A percentile compares a stretch with the other conserved stretches of the same genome.
These are phyloP conservation scores for Plantago major DNA, from an alignment of 257 asterid species.

Conservation along the genomic window DNA sequence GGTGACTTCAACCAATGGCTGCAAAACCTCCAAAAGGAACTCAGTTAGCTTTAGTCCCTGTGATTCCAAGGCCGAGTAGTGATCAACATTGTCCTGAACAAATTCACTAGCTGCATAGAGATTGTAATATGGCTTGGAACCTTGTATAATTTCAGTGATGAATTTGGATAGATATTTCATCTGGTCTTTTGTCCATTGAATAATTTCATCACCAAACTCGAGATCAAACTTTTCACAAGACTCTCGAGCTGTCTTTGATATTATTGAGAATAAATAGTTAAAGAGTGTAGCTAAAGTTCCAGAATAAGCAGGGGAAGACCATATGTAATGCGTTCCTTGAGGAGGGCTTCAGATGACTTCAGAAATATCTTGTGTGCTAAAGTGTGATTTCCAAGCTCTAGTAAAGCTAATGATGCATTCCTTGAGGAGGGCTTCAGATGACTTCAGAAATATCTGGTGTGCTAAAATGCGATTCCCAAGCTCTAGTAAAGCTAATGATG, in stretches of 20 bases:
- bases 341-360: constrained; percentile 76
- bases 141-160: constrained; percentile 81
- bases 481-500: constrained; percentile 54
- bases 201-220: constrained; percentile 63
- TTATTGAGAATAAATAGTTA: constrained; percentile 78
- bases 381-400: constrained; percentile 92
- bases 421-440: too few species aligned
- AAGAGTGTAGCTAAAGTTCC: constrained; percentile 92
- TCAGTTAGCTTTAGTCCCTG: constrained; percentile 81
- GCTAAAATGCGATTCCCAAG: too few species aligned
- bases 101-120: constrained; percentile 86
- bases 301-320: constrained; percentile 83
- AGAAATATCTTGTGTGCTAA: constrained; percentile 85
- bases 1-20: constrained; percentile 89
- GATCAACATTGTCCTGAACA: constrained; percentile 95
- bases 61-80: constrained; percentile 72
- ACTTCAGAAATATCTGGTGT: too few species aligned
- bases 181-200: constrained; percentile 96
- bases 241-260: constrained; percentile 77
- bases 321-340: constrained; percentile 75
- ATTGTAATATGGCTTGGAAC: constrained; percentile 78
- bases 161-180: constrained; percentile 75
- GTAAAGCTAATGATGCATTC: too few species aligned
- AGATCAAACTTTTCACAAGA: constrained; percentile 81
- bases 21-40: constrained; percentile 88